Conservation (phyloP, 1,284 basidiomycete species). For the Lentinula novae-zelandiae region DNA sequence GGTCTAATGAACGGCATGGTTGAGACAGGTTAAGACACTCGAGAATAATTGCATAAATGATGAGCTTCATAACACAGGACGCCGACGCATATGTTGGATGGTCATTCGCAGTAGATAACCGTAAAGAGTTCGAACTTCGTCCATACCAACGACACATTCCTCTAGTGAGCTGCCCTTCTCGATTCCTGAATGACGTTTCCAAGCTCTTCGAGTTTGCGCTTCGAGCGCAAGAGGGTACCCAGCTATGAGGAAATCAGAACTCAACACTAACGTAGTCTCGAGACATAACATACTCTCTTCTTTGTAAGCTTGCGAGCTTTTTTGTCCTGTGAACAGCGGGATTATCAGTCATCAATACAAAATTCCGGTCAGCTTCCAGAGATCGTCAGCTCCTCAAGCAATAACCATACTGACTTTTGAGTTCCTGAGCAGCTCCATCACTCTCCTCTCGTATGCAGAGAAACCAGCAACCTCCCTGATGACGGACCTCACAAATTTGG, state of each 20-base stretch:
- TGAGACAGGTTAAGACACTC: not conserved
- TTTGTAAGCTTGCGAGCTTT: conserved; percentile 97
- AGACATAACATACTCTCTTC: conserved; percentile 75
- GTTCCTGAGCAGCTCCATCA: conserved; percentile 99
- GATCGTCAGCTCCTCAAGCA: not conserved
- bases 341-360: not conserved
- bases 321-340: conserved; percentile 69
- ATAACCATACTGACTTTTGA: conserved; percentile 74
- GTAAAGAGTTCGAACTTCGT: not conserved
- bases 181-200: conserved; percentile 88
- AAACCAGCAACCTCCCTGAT: conserved; percentile 97
- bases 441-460: conserved; percentile 97
- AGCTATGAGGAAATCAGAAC: conserved; percentile 51
- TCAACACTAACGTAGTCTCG: conserved; percentile 6
- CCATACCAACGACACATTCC: conserved; percentile 8
- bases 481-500: conserved; percentile 87
- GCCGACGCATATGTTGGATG: not conserved
- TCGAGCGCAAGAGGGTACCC: conserved; percentile 93
- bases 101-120: not conserved
- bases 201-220: conserved; percentile 97
- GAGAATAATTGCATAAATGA: not conserved
- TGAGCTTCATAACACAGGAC: not conserved
- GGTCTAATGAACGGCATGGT: not conserved
- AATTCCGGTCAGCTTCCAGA: not conserved
- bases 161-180: conserved; percentile 71